Evolutionary conservation across 768 basidiomycete species (phyloP).

Genomic region (Phanerochaete carnosa): DNA sequence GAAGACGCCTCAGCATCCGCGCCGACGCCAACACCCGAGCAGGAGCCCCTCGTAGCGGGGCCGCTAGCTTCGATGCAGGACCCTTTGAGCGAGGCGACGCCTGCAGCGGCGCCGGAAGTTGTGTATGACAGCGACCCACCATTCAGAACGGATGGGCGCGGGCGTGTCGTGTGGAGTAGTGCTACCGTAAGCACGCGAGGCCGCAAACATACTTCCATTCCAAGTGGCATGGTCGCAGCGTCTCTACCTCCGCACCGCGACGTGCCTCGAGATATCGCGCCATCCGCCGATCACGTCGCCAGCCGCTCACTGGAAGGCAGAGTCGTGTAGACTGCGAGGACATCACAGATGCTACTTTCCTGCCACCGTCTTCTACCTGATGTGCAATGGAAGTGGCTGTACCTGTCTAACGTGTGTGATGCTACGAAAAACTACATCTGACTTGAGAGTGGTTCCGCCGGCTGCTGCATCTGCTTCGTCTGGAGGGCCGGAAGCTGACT

Average conservation of each 20-base stretch:
- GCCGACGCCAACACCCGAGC: background rate
- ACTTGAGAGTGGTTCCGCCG: no score
- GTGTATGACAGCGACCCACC: conserved; percentile 25
- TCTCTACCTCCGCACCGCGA: background rate
- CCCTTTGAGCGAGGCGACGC: background rate
- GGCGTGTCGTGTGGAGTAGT: conserved; percentile 32
- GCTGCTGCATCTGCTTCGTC: background rate
- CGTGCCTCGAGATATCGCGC: background rate
- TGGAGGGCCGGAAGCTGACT: background rate
- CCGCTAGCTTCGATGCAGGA: background rate
- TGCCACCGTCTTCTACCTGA: no score
- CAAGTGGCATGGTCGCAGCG: background rate
- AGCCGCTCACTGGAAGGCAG: background rate
- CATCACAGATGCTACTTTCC: no score
- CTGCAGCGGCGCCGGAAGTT: background rate
- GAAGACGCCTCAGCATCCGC: background rate
- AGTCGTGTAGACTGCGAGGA: no score
- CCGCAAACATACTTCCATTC: background rate
- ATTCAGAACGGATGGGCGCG: conserved; percentile 33
- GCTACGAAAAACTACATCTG: no score
- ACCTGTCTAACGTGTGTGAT: no score
- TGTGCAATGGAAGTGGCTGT: no score
- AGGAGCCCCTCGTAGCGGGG: background rate
- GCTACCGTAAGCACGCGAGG: background rate
- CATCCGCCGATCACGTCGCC: background rate